phyloP scores from a whole-genome alignment of 148 eudicot species.

The Bassia scoparia region DNA sequence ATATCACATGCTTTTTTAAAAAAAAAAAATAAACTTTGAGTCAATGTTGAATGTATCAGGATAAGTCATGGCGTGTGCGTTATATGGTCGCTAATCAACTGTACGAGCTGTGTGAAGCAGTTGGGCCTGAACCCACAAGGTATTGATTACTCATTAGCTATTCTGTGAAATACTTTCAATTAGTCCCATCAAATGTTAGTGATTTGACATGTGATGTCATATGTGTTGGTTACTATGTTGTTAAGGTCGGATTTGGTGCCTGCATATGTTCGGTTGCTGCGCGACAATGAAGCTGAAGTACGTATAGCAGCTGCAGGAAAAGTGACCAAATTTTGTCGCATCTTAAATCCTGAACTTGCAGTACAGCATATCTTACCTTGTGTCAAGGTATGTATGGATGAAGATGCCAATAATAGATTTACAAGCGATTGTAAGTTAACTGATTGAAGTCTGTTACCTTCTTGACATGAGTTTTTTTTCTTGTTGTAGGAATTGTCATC shows the following conservation, averaged over 20 bases:
- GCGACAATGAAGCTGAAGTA: constrained; percentile 92
- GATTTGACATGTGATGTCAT: constrained; percentile 5
- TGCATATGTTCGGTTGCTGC: constrained; percentile 81
- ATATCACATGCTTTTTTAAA: too few species aligned
- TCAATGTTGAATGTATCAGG: constrained; percentile 37
- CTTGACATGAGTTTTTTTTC: not conserved
- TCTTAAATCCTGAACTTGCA: constrained; percentile 69
- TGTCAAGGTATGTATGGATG: constrained; percentile 55
- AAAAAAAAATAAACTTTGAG: not conserved
- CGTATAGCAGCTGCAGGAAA: constrained; percentile 93
- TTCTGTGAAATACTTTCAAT: not conserved
- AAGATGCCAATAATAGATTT: not conserved
- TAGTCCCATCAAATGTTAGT: constrained; percentile 1
- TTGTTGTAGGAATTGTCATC: constrained; percentile 42
- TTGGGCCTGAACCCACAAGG: constrained; percentile 93
- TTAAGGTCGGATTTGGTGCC: constrained; percentile 73
- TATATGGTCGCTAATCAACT: constrained; percentile 98
- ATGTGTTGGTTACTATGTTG: constrained; percentile 16
- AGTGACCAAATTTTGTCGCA: constrained; percentile 73
- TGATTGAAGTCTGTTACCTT: not conserved
- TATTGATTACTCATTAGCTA: constrained; percentile 30
- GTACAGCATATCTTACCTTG: constrained; percentile 84
- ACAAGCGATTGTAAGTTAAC: not conserved
- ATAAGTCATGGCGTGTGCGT: constrained; percentile 98
- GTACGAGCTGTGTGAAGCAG: constrained; percentile 98